These are phyloP conservation scores for Claviceps pusilla DNA, from an alignment of 2,329 filamentous ascomycete species.

Conservation along the genomic window DNA sequence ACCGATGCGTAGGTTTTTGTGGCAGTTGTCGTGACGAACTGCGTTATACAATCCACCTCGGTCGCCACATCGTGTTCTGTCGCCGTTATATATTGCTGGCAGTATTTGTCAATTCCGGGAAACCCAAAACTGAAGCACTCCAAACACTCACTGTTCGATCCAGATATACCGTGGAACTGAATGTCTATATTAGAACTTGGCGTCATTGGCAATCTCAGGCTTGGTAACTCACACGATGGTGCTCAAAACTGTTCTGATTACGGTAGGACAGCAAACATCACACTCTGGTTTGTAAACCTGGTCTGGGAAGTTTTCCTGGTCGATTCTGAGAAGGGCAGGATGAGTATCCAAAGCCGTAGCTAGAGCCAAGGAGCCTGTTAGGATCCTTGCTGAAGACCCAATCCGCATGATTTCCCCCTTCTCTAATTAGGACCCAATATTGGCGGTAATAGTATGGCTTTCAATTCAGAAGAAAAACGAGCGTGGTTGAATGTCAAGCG, in stretches of 20 bases:
- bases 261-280: slow-evolving; percentile 1
- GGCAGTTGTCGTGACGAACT: slow-evolving; percentile 9
- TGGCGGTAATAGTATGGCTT: neutral
- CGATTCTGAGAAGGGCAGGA: neutral
- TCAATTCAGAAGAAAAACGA: neutral
- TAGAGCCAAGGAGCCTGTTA: neutral
- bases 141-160: slow-evolving; percentile 4
- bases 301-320: slow-evolving; percentile 1
- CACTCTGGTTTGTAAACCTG: neutral
- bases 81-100: slow-evolving; percentile 6
- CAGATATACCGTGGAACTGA: slow-evolving; percentile 3
- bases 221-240: slow-evolving; percentile 2
- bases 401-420: neutral
- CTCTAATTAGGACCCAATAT: neutral
- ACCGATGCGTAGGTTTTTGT: slow-evolving; percentile 7
- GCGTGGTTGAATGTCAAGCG: neutral
- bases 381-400: neutral
- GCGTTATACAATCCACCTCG: slow-evolving; percentile 9
- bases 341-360: neutral
- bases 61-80: slow-evolving; percentile 9
- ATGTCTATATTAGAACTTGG: neutral
- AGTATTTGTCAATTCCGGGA: neutral
- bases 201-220: neutral
- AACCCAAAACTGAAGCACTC: neutral
- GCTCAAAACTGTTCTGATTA: slow-evolving; percentile 2